Percentiles rank a stretch among this genome's conserved stretches.
These are phyloP conservation scores for Abrus precatorius DNA, from an alignment of 306 rosid species.

Conservation along the genomic window DNA sequence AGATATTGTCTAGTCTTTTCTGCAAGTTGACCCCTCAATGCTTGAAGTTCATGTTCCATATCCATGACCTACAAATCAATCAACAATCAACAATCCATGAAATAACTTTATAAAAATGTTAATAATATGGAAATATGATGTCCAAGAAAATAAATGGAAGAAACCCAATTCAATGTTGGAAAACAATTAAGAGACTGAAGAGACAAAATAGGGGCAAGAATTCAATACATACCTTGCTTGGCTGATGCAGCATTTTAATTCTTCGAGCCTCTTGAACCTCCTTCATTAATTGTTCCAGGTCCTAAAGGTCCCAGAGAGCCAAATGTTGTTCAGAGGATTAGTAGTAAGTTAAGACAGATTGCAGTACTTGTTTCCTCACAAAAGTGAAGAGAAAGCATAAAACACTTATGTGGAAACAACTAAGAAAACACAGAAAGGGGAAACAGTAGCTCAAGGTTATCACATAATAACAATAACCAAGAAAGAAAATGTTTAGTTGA, in stretches of 20 bases:
- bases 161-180: slow-evolving; percentile 17
- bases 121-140: slow-evolving; percentile 27
- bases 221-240: slow-evolving; percentile 79
- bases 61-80: slow-evolving; percentile 85
- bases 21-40: slow-evolving; percentile 87
- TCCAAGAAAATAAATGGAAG: slow-evolving; percentile 24
- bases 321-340: slow-evolving; percentile 36
- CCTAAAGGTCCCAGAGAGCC: slow-evolving; percentile 61
- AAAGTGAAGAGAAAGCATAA: slow-evolving; percentile 15
- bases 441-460: background rate
- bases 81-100: slow-evolving; percentile 24
- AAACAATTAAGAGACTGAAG: slow-evolving; percentile 10
- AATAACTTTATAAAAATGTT: slow-evolving; percentile 40
- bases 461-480: slow-evolving; percentile 37
- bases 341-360: background rate
- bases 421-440: slow-evolving; percentile 20
- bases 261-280: slow-evolving; percentile 99
- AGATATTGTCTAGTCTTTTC: slow-evolving; percentile 89
- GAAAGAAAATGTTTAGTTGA: slow-evolving; percentile 4
- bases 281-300: slow-evolving; percentile 91
- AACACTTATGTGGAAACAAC: slow-evolving; percentile 10
- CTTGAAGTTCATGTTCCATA: slow-evolving; percentile 97
- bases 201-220: background rate
- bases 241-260: slow-evolving; percentile 98
- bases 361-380: slow-evolving; percentile 22